Evolutionary conservation across 768 basidiomycete genomes (phyloP), one percentile per base, ranked within the genome.

Genomic region (Boletellus sp.): DNA sequence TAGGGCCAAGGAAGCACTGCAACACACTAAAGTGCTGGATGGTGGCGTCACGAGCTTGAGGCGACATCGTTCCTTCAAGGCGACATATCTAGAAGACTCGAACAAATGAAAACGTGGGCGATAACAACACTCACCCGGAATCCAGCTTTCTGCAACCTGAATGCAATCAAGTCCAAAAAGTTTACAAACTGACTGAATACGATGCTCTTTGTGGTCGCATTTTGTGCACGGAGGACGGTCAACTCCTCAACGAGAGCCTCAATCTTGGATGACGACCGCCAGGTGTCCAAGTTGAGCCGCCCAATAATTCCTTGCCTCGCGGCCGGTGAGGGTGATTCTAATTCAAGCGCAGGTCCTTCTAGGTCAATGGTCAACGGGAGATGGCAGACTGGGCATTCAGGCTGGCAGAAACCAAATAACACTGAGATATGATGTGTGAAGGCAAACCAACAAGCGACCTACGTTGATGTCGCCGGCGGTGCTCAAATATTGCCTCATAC

Each of bases 151-250:
- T 97, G 94, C 51, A 99, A 70, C 41, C 96, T 76, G 67, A 85
- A 96, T 12, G 94, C 93, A 59, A 97, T 93, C 47, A 99, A 72
- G 64, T 99, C 96, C 57, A 94, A 72, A 70, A 93, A 91, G 65
- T 87, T 90, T 34, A 94, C 91, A 63, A 95, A 96, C 70, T 95
- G 94, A 57, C 90, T 92, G 66, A 98, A 99, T 16, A 99, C 95
- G 45, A 99, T 80, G 67, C 90, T 93, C 74, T 99, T 99, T 28
- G 91, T 93, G 11, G 94, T 95, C 24, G 86, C 78, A 64, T 97
- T 91, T 62, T 94, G 80, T 53, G 76, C 67, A 32, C 94, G 78
- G 35, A 96, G 76, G 65, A 90, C 92, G 61, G 79, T 83, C 46
- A 99, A 70, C 70, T 99, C 96, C 68, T 99, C 96, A 4, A 98